Base-by-base conservation (phyloP, 1,284 basidiomycete genomes). In the Coniophora puteana region DNA sequence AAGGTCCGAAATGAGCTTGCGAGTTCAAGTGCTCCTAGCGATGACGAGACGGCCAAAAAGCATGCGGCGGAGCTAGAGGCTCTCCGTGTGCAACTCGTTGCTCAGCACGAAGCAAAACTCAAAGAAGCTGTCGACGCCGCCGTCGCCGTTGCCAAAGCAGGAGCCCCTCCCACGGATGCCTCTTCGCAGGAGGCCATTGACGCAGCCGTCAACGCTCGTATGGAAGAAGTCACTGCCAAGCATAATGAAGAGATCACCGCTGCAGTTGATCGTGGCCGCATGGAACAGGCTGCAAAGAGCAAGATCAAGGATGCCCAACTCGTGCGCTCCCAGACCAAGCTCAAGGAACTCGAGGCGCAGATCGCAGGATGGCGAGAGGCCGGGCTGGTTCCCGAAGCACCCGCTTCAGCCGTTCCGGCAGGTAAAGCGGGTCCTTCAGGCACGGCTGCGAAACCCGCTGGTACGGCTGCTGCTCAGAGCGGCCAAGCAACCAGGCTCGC, bases 301-400 rank as follows among this genome's bases (percentile, higher is more conserved):
- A 84, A 80, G 56, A 49, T 89, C 36, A 88, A 87, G 62, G 85
- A 89, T 48, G 62, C 66, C 3, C 80, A 83, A 51, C 64, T 88
- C 13, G 66, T 78, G 23, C 73, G 68, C 34, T 65, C 74, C 11
- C 78, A 83, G 53, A 63, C 61, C 41, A 74, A 68, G 45, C 61
- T 86, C 35, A 86, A 85, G 61, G 77, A 81, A 7, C 62, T 85
- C 24, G 85, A 88, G 53, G 70, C 69, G 3, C 73, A 79, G 45
- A 69, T 85, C 13, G 58, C 74, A 30, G 71, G 73, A 47, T 76
- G 73, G 72, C 70, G 71, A 49, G 70, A 71, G 36, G 59, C 66
- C 1, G 77, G 79, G 2, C 38, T 76, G 8, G 38, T 78, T 28
- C 71, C 64, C 11, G 56, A 52, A n/a, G 39, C 53, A 3, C 31